Conservation (phyloP, 2,329 filamentous ascomycete genomes). For the Aspergillus sp. region DNA sequence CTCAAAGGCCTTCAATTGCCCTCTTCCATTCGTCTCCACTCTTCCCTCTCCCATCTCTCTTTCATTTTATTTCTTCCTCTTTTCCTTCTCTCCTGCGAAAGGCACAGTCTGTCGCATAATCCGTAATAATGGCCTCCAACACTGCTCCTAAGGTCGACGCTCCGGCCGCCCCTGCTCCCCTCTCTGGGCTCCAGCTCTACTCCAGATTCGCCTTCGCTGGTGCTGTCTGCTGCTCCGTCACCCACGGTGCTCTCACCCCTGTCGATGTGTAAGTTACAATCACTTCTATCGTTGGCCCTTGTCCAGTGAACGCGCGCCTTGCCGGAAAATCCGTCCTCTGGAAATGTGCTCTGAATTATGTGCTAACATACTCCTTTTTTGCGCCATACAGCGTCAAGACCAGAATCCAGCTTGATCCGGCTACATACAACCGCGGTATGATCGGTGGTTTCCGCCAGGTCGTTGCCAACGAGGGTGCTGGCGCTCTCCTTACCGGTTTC, state of each 20-base stretch:
- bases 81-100: slow-evolving; percentile 17
- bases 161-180: slow-evolving; percentile 25
- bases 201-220: slow-evolving; percentile 95
- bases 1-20: slow-evolving; percentile 14
- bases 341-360: not conserved
- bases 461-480: slow-evolving; percentile 78
- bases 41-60: slow-evolving; percentile 12
- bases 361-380: slow-evolving; percentile 21
- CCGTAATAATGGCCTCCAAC: slow-evolving; percentile 41
- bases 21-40: slow-evolving; percentile 19
- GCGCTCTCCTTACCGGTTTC: slow-evolving; percentile 80
- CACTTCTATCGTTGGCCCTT: slow-evolving; percentile 15
- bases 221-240: slow-evolving; percentile 96
- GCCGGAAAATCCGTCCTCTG: slow-evolving; percentile 1
- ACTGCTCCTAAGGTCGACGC: slow-evolving; percentile 47
- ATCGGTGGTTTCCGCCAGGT: slow-evolving; percentile 85
- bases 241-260: slow-evolving; percentile 93
- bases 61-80: slow-evolving; percentile 15
- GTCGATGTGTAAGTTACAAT: slow-evolving; percentile 90
- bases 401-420: slow-evolving; percentile 88
- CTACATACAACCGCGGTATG: slow-evolving; percentile 83
- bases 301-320: slow-evolving; percentile 12
- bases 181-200: slow-evolving; percentile 73
- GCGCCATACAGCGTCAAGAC: slow-evolving; percentile 80
- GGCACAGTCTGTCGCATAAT: slow-evolving; percentile 18